Evolutionary conservation across 2,329 filamentous ascomycete genomes (phyloP).

Genomic region (Hymenoscyphus occultus): DNA sequence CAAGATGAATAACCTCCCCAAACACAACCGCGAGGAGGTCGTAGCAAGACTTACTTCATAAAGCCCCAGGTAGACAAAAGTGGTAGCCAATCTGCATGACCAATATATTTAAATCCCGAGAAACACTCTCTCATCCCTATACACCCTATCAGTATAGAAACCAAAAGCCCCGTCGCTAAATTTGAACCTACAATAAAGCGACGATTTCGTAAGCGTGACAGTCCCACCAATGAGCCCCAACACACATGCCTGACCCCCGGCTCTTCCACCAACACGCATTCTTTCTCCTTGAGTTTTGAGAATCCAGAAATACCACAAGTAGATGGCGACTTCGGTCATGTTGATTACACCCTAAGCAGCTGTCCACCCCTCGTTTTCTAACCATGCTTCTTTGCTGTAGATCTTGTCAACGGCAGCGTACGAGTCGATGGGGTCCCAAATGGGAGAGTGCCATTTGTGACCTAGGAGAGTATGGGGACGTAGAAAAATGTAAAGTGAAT

Average conservation of each 20-base stretch:
- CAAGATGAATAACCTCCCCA: not conserved
- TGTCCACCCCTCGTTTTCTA: slow-evolving; percentile 7
- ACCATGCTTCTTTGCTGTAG: slow-evolving; percentile 5
- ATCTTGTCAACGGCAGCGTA: slow-evolving; percentile 5
- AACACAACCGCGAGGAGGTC: not conserved
- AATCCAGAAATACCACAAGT: slow-evolving; percentile 7
- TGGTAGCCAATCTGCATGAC: not conserved
- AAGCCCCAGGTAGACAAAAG: slow-evolving; percentile 1
- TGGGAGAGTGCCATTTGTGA: slow-evolving; percentile 9
- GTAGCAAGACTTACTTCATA: slow-evolving; percentile 5
- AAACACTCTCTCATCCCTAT: slow-evolving; percentile 8
- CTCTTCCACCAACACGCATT: not conserved
- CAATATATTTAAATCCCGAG: slow-evolving; percentile 10
- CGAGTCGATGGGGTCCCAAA: not conserved
- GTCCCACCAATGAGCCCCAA: slow-evolving; percentile 7
- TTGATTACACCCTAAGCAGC: slow-evolving; percentile 8
- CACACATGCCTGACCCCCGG: not conserved
- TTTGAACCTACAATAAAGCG: slow-evolving; percentile 6
- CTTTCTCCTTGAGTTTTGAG: not conserved
- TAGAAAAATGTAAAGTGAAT: slow-evolving; percentile 5
- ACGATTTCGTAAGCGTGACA: slow-evolving; percentile 7
- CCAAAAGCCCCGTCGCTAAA: not conserved
- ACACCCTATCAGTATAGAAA: not conserved
- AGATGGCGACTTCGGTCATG: not conserved
- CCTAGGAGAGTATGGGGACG: slow-evolving; percentile 5